Conservation (phyloP, 2,329 filamentous ascomycete species). For the Microcera coccophila region DNA sequence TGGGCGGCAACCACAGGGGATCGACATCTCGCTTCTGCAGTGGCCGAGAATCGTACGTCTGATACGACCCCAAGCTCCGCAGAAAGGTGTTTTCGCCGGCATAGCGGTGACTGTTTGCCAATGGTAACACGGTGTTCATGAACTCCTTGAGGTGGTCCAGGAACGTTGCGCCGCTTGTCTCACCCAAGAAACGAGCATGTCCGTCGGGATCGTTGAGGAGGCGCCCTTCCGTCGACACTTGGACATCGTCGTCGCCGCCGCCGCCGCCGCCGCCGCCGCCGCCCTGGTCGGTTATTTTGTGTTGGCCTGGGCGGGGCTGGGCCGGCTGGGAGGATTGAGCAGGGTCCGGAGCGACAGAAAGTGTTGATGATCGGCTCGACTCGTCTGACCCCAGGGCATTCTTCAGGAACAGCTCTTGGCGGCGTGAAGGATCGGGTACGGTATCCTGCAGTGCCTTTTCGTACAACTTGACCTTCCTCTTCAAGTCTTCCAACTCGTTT, state of each 20-base stretch:
- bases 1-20: conserved; percentile 37
- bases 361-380: background rate
- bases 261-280: background rate
- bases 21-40: conserved; percentile 37
- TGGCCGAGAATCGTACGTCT: conserved; percentile 45
- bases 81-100: conserved; percentile 34
- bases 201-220: conserved; percentile 44
- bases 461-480: conserved; percentile 37
- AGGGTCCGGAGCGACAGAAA: background rate
- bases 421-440: conserved; percentile 34
- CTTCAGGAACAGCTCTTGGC: conserved; percentile 32
- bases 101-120: conserved; percentile 27
- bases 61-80: conserved; percentile 42
- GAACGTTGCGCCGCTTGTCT: conserved; percentile 48
- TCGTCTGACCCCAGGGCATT: conserved; percentile 18
- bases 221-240: conserved; percentile 34
- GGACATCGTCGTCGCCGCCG: conserved; percentile 22
- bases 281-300: background rate
- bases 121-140: conserved; percentile 38
- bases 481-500: conserved; percentile 40
- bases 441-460: conserved; percentile 38
- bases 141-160: conserved; percentile 48
- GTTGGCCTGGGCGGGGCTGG: background rate
- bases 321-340: background rate
- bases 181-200: conserved; percentile 44